phyloP scores from a whole-genome alignment of 1,284 basidiomycete genomes.

The Trichosporon asahii region DNA sequence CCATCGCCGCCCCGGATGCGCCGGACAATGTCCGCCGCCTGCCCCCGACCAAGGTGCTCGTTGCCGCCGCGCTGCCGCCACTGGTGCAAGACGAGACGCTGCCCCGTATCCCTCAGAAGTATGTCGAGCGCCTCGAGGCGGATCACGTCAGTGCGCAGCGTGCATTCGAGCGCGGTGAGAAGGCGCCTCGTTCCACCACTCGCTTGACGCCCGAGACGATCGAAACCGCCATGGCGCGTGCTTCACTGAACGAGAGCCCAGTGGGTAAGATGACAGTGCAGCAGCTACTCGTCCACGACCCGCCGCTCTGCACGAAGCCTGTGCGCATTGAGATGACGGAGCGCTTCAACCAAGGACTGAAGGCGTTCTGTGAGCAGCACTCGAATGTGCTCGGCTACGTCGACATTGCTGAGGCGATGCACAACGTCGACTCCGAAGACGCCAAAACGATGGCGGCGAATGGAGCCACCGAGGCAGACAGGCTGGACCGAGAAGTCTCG shows the following conservation, averaged over 20 bases:
- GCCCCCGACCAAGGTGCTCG: conserved; percentile 29
- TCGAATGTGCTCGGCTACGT: conserved; percentile 37
- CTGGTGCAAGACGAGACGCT: conserved; percentile 41
- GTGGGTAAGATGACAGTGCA: conserved; percentile 31
- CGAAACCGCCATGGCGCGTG: background rate
- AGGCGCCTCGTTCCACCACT: conserved; percentile 22
- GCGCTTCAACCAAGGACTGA: conserved; percentile 34
- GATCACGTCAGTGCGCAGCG: conserved; percentile 25
- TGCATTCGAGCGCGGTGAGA: conserved; percentile 17
- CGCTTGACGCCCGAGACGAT: conserved; percentile 21
- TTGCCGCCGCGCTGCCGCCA: conserved; percentile 43
- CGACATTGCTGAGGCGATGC: conserved; percentile 40
- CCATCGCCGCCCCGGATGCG: conserved; percentile 9
- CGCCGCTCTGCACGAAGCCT: conserved; percentile 41
- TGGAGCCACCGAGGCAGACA: background rate
- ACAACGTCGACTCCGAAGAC: conserved; percentile 21
- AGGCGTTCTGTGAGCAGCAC: conserved; percentile 33
- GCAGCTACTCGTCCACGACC: conserved; percentile 33
- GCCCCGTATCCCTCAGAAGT: conserved; percentile 44
- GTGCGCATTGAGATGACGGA: conserved; percentile 41
- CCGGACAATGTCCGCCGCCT: conserved; percentile 4
- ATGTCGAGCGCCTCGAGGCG: conserved; percentile 36
- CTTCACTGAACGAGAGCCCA: background rate
- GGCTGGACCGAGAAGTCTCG: conserved; percentile 30
- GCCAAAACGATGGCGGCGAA: background rate